These are phyloP conservation scores for Solanum aculeatissimum DNA, from an alignment of 305 asterid genomes.

Conservation along the genomic window DNA sequence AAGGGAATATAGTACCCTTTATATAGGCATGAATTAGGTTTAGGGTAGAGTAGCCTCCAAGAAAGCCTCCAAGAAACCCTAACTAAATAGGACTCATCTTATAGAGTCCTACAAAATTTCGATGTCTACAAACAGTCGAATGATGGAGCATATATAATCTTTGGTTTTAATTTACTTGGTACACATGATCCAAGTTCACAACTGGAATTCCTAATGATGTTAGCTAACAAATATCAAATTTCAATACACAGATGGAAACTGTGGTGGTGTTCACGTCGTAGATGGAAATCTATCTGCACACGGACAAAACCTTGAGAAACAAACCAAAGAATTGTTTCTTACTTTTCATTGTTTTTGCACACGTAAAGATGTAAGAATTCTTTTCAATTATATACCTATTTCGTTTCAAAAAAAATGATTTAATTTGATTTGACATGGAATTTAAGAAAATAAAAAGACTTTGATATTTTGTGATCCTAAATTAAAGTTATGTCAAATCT, in stretches of 20 bases:
- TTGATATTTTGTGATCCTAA: too few species aligned
- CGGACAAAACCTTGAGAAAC: slow-evolving; percentile 26
- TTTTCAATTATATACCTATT: background rate
- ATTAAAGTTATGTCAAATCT: too few species aligned
- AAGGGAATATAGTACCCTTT: too few species aligned
- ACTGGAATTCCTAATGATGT: background rate
- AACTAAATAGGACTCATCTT: too few species aligned
- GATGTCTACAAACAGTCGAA: too few species aligned
- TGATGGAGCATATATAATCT: background rate
- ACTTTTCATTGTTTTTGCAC: slow-evolving; percentile 83
- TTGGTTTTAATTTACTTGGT: background rate
- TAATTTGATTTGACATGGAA: too few species aligned
- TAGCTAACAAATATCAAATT: background rate
- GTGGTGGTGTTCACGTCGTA: slow-evolving; percentile 15
- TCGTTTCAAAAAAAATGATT: too few species aligned
- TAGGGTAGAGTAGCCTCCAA: too few species aligned
- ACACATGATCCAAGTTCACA: background rate
- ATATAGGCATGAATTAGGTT: too few species aligned
- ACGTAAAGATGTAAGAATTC: slow-evolving; percentile 58
- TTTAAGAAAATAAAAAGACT: too few species aligned
- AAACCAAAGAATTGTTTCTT: slow-evolving; percentile 43
- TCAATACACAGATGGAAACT: slow-evolving; percentile 26
- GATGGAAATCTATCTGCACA: slow-evolving; percentile 16
- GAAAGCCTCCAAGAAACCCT: too few species aligned
- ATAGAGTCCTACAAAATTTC: too few species aligned